phyloP scores from a whole-genome alignment of 176 grass and related monocot genomes.

The Ampelocalamus luodianensis region DNA sequence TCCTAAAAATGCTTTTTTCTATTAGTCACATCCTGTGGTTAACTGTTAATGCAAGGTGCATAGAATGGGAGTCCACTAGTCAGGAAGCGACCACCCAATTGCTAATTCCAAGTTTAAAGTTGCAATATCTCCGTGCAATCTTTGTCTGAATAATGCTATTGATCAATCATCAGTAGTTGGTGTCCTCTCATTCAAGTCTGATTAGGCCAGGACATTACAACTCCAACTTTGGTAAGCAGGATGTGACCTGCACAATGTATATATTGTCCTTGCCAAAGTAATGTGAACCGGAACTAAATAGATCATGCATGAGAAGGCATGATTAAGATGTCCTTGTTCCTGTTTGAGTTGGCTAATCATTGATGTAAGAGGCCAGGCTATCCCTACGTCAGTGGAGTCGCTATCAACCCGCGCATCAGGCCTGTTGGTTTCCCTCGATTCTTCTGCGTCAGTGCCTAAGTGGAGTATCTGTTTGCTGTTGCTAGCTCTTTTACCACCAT shows the following conservation, averaged over 20 bases:
- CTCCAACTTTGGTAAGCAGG: slow-evolving; percentile 22
- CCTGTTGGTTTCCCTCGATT: background rate
- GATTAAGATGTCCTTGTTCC: slow-evolving; percentile 31
- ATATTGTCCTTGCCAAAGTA: background rate
- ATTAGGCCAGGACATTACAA: slow-evolving; percentile 22
- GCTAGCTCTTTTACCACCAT: too few relatives aligned
- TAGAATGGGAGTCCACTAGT: slow-evolving; percentile 24
- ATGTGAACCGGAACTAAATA: background rate
- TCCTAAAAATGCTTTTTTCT: background rate
- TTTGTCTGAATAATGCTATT: slow-evolving; percentile 32
- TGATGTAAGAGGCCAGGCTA: slow-evolving; percentile 11
- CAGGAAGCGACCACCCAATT: background rate
- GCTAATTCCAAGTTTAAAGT: slow-evolving; percentile 8
- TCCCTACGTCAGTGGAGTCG: background rate
- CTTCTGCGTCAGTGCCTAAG: background rate
- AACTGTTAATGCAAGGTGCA: background rate
- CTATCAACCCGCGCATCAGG: background rate
- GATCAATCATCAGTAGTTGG: slow-evolving; percentile 8
- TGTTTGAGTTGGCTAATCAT: slow-evolving; percentile 37
- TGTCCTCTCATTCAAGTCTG: slow-evolving; percentile 8
- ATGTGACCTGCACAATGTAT: slow-evolving; percentile 24
- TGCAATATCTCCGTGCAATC: slow-evolving; percentile 16
- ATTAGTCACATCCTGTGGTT: background rate
- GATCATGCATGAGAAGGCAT: background rate
- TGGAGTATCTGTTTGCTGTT: too few relatives aligned